Conservation (phyloP, 2,329 filamentous ascomycete genomes). For the Exophiala calicioides region DNA sequence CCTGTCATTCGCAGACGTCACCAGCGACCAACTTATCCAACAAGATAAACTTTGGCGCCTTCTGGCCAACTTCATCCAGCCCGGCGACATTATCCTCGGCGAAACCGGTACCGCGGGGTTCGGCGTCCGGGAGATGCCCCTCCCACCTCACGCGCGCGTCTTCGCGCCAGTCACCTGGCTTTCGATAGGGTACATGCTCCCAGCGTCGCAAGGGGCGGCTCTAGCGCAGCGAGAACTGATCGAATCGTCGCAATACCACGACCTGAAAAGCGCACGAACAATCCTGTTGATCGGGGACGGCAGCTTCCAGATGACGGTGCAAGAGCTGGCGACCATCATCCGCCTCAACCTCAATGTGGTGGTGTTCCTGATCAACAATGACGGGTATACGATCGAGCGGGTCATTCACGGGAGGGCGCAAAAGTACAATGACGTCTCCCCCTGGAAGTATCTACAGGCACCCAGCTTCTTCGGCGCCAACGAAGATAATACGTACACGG, state of each 20-base stretch:
- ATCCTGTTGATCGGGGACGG: slow-evolving; percentile 64
- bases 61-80: slow-evolving; percentile 49
- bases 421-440: slow-evolving; percentile 75
- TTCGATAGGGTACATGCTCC: slow-evolving; percentile 62
- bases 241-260: slow-evolving; percentile 15
- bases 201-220: slow-evolving; percentile 57
- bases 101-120: slow-evolving; percentile 61
- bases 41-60: slow-evolving; percentile 46
- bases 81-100: slow-evolving; percentile 57
- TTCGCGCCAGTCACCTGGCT: slow-evolving; percentile 59
- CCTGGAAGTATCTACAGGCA: slow-evolving; percentile 65
- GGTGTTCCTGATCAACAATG: slow-evolving; percentile 82
- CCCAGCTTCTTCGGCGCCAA: slow-evolving; percentile 63
- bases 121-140: slow-evolving; percentile 52
- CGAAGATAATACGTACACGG: slow-evolving; percentile 41
- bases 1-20: too few relatives aligned
- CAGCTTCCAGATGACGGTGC: slow-evolving; percentile 65
- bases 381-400: slow-evolving; percentile 86
- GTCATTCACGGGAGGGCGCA: slow-evolving; percentile 82
- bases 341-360: slow-evolving; percentile 51
- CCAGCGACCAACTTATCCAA: too few relatives aligned
- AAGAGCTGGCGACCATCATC: slow-evolving; percentile 66
- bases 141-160: slow-evolving; percentile 50
- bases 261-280: slow-evolving; percentile 45
- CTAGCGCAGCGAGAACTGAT: slow-evolving; percentile 55